Evolutionary conservation across 164 flowering plant species (phyloP), one percentile per base, ranked within the genome.

Genomic region (Dillenia suffruticosa): DNA sequence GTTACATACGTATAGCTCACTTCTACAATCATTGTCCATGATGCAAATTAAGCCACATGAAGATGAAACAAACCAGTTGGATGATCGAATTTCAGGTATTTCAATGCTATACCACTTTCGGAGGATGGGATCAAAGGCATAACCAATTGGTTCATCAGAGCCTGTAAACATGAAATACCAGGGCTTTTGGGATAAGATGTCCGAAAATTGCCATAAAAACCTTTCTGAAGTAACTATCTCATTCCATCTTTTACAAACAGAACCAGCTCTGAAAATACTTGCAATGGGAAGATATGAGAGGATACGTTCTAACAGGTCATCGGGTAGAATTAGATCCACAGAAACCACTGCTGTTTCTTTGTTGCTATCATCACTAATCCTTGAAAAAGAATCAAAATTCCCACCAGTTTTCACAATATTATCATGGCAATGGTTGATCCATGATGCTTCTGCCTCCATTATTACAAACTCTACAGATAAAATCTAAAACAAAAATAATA

Each of bases 101-200:
- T 93, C 88, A 69, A 90, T 72, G 66, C 70, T 65, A 54, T 90
- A 81, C 98, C 98, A 93, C 65, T 89, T 93, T 44, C 78, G 73
- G 52, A 84, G 84, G 49, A 74, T 56, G 15, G 98, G 92, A 72
- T 93, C 98, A 76, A 77, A 93, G 1, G 95, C 89, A 70, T 88
- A 87, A 11, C 98, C 98, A 50, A 62, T 57, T 5, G 94, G 81
- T 9, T 90, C 97, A 61, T 86, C 89, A 17, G 84, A 75, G 74
- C 82, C 80, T 1, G 87, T 93, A 69, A 93, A 93, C 98, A 93
- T 93, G 69, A 79, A 93, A 71, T 93, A 93, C 97, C 97, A 93
- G 6, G 98, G 97, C 49, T 80, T 85, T 47, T 84, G 95, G 7
- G 85, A 52, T 9, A 72, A 58, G 11, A 52, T 68, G 58, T 70